Conservation (phyloP, 73 alveolate species). For the Vitrella brassicaformis region DNA sequence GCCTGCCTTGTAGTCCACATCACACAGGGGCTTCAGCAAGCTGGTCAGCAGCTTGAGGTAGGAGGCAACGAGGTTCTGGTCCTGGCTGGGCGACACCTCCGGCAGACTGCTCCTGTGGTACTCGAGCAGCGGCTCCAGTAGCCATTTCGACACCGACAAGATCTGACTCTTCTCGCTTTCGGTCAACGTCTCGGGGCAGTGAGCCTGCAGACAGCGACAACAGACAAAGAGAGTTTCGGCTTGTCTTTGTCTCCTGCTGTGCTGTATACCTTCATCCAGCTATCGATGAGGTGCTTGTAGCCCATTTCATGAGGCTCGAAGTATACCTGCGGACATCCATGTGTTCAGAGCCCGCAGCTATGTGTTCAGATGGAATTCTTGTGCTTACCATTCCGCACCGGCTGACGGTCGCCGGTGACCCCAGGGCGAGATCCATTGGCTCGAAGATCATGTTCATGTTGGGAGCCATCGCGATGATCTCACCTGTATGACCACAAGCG, state of each 20-base stretch:
- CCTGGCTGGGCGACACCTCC: conserved; percentile 29
- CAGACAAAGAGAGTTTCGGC: not conserved
- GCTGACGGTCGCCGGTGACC: conserved; percentile 93
- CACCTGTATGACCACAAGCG: conserved; percentile 39
- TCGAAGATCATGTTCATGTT: conserved; percentile 87
- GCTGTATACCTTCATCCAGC: conserved; percentile 64
- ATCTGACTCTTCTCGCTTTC: no score
- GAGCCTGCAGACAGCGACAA: not conserved
- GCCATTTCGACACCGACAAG: no score
- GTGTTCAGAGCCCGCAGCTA: conserved; percentile 61
- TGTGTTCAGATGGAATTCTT: conserved; percentile 64
- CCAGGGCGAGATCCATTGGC: conserved; percentile 75
- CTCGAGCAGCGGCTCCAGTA: no score
- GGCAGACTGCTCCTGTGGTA: no score
- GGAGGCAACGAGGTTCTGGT: conserved; percentile 13
- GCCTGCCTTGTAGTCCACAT: no score
- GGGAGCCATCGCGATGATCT: conserved; percentile 45
- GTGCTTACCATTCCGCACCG: conserved; percentile 96
- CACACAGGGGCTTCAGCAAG: no score
- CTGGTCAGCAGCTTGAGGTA: not conserved
- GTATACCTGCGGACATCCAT: no score
- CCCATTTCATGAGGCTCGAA: conserved; percentile 33
- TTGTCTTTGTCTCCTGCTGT: conserved; percentile 43
- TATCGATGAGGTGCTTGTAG: conserved; percentile 17
- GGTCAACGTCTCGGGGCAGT: no score